These are phyloP conservation scores for Candida gigantensis DNA, from an alignment of 1,139 yeast genomes.

Conservation along the genomic window DNA sequence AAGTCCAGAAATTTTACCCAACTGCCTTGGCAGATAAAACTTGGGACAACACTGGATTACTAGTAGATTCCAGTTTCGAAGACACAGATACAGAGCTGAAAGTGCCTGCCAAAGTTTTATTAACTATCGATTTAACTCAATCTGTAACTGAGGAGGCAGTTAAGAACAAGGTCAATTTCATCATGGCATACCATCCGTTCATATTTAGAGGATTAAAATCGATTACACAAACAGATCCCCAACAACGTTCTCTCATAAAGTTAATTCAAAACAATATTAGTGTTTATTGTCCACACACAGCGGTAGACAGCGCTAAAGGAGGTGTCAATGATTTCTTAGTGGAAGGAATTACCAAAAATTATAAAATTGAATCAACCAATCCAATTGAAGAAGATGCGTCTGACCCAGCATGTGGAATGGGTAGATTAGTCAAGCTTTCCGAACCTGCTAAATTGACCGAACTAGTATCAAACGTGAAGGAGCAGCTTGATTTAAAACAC, in stretches of 20 bases:
- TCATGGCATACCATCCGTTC: slow-evolving; percentile 93
- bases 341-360: slow-evolving; percentile 50
- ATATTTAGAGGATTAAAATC: slow-evolving; percentile 86
- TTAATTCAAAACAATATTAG: slow-evolving; percentile 75
- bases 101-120: slow-evolving; percentile 49
- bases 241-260: slow-evolving; percentile 72
- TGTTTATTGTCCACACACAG: slow-evolving; percentile 95
- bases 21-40: slow-evolving; percentile 72
- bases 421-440: slow-evolving; percentile 61
- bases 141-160: slow-evolving; percentile 88
- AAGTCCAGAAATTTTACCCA: slow-evolving; percentile 73
- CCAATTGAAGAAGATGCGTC: slow-evolving; percentile 30
- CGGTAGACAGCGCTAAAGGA: slow-evolving; percentile 86
- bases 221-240: slow-evolving; percentile 70
- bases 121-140: slow-evolving; percentile 84
- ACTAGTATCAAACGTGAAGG: slow-evolving; percentile 58
- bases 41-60: slow-evolving; percentile 93
- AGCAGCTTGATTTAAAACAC: slow-evolving; percentile 48
- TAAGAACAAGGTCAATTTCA: slow-evolving; percentile 44
- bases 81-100: slow-evolving; percentile 14
- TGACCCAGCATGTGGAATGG: slow-evolving; percentile 71
- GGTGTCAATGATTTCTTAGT: slow-evolving; percentile 95
- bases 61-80: slow-evolving; percentile 59
- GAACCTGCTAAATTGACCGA: slow-evolving; percentile 43
- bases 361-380: slow-evolving; percentile 22